These are phyloP conservation scores for Phialocephala sp. DNA, from an alignment of 2,329 filamentous ascomycete species.

Conservation along the genomic window DNA sequence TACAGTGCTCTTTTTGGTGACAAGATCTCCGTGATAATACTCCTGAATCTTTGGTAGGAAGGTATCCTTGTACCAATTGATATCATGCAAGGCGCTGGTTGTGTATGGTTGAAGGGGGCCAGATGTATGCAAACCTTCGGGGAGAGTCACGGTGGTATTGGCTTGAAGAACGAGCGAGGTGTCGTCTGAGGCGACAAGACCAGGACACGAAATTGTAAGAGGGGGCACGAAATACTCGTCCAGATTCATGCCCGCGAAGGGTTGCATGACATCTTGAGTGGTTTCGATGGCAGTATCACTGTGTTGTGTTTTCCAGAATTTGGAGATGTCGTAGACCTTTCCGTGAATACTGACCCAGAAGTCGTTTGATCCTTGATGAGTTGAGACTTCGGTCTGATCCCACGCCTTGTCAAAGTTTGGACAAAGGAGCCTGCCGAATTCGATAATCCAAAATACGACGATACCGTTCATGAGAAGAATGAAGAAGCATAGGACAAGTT, in stretches of 20 bases:
- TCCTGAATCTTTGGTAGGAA: slow-evolving; percentile 84
- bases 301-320: slow-evolving; percentile 86
- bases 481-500: slow-evolving; percentile 79
- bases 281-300: slow-evolving; percentile 73
- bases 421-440: slow-evolving; percentile 83
- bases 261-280: slow-evolving; percentile 69
- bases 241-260: slow-evolving; percentile 78
- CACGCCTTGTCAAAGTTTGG: slow-evolving; percentile 93
- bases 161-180: slow-evolving; percentile 60
- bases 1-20: slow-evolving; percentile 68
- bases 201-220: slow-evolving; percentile 74
- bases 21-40: slow-evolving; percentile 86
- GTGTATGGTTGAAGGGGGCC: slow-evolving; percentile 64
- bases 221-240: slow-evolving; percentile 87
- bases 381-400: slow-evolving; percentile 70
- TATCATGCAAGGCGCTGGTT: slow-evolving; percentile 61
- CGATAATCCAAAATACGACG: slow-evolving; percentile 91
- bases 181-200: slow-evolving; percentile 62
- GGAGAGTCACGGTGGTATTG: slow-evolving; percentile 65
- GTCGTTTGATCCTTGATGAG: slow-evolving; percentile 74
- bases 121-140: slow-evolving; percentile 69
- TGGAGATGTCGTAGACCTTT: slow-evolving; percentile 87
- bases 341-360: slow-evolving; percentile 90
- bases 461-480: slow-evolving; percentile 82
- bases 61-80: slow-evolving; percentile 76